Percentiles rank a stretch among this genome's conserved stretches.
Evolutionary conservation across 2,329 filamentous ascomycete genomes (phyloP).

Genomic region (Neopestalotiopsis sp.): DNA sequence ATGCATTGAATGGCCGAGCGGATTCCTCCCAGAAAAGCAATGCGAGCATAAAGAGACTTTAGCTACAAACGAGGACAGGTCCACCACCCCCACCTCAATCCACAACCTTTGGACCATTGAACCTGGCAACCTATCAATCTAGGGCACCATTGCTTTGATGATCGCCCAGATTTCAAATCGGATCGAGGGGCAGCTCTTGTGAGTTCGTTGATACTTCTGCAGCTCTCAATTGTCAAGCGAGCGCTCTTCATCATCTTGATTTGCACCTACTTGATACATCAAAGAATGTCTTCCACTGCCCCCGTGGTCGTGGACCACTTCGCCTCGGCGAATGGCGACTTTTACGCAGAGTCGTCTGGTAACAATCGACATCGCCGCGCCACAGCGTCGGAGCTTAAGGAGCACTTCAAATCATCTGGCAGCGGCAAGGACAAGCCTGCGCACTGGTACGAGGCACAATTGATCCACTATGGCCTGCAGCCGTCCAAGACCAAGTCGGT

Average conservation of each 20-base stretch:
- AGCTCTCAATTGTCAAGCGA: too few species aligned
- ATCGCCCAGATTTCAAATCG: background rate
- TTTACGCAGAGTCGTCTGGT: slow-evolving; percentile 49
- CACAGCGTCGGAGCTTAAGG: slow-evolving; percentile 46
- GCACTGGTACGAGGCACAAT: slow-evolving; percentile 67
- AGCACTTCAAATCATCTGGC: slow-evolving; percentile 46
- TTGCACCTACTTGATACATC: background rate
- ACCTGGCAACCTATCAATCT: background rate
- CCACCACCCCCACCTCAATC: background rate
- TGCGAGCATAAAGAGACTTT: background rate
- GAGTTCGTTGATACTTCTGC: background rate
- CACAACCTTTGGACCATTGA: background rate
- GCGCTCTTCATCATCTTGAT: too few species aligned
- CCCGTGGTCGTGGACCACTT: slow-evolving; percentile 43
- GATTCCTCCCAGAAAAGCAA: background rate
- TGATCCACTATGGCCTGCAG: slow-evolving; percentile 65
- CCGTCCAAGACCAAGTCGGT: slow-evolving; percentile 62
- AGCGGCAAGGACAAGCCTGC: slow-evolving; percentile 54
- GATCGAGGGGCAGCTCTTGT: background rate
- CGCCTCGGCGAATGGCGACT: slow-evolving; percentile 45
- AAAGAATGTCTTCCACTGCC: slow-evolving; percentile 31
- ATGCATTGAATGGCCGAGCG: background rate
- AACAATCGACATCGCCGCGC: slow-evolving; percentile 52
- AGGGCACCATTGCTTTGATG: background rate
- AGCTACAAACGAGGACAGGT: background rate